Conservation (phyloP, 805 yeast species). For the Millerozyma miso region DNA sequence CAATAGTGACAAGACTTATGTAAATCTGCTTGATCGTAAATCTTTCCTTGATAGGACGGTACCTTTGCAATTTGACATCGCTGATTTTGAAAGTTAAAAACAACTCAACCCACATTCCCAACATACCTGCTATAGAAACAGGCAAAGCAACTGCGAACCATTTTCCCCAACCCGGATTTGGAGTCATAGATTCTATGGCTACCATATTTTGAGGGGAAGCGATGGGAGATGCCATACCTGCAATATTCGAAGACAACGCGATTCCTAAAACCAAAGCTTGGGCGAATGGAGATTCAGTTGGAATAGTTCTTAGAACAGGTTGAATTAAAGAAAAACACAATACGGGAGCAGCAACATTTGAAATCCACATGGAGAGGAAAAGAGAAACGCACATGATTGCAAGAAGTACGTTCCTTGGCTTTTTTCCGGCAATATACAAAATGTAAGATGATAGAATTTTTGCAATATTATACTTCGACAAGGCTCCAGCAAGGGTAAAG, state of each 20-base stretch:
- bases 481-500: slow-evolving; percentile 89
- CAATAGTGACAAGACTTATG: slow-evolving; percentile 37
- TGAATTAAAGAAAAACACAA: slow-evolving; percentile 87
- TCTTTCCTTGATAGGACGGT: slow-evolving; percentile 43
- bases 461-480: slow-evolving; percentile 87
- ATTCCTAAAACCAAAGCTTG: slow-evolving; percentile 85
- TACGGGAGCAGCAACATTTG: slow-evolving; percentile 97
- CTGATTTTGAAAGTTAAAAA: slow-evolving; percentile 55
- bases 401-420: slow-evolving; percentile 71
- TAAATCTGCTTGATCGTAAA: slow-evolving; percentile 44
- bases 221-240: slow-evolving; percentile 97
- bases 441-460: slow-evolving; percentile 79
- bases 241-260: slow-evolving; percentile 88
- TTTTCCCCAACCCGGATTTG: slow-evolving; percentile 81
- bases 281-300: slow-evolving; percentile 71
- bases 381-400: slow-evolving; percentile 84
- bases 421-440: slow-evolving; percentile 78
- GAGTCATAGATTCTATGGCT: slow-evolving; percentile 83
- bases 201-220: slow-evolving; percentile 95
- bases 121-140: slow-evolving; percentile 57
- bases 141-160: slow-evolving; percentile 93
- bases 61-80: slow-evolving; percentile 45
- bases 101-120: slow-evolving; percentile 71
- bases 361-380: slow-evolving; percentile 90
- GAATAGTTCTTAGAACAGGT: slow-evolving; percentile 80